phyloP scores from a whole-genome alignment of 352 stramenopile species.

The Peronospora farinosa region DNA sequence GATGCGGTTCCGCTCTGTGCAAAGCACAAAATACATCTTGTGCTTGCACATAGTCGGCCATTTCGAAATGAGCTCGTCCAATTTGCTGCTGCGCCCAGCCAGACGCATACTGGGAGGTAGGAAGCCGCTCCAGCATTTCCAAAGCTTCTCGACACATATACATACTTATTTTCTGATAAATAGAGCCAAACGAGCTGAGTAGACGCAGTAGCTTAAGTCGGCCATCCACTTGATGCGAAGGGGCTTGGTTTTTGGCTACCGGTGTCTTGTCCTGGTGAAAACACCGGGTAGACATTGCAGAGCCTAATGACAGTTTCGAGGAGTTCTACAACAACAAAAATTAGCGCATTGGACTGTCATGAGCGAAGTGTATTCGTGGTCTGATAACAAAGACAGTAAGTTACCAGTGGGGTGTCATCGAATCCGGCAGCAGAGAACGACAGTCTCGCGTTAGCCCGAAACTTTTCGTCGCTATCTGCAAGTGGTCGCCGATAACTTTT shows the following conservation, averaged over 20 bases:
- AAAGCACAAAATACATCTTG: conserved; percentile 87
- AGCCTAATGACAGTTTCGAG: conserved; percentile 17
- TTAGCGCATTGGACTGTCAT: conserved; percentile 6
- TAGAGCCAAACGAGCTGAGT: conserved; percentile 62
- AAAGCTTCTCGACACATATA: conserved; percentile 87
- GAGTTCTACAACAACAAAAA: conserved; percentile 16
- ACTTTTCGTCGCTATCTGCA: conserved; percentile 51
- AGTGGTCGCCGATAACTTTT: conserved; percentile 49
- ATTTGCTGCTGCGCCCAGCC: conserved; percentile 93
- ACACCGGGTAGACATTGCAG: conserved; percentile 13
- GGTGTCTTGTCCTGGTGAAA: conserved; percentile 23
- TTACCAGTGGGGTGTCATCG: conserved; percentile 53
- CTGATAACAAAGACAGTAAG: conserved; percentile 2
- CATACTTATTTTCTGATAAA: conserved; percentile 61
- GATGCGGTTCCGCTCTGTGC: conserved; percentile 86
- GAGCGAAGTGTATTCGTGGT: neutral
- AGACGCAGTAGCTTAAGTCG: conserved; percentile 45
- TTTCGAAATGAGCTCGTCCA: conserved; percentile 92
- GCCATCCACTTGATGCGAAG: conserved; percentile 10
- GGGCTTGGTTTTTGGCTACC: conserved; percentile 4
- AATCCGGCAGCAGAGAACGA: conserved; percentile 53
- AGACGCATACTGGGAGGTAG: conserved; percentile 80
- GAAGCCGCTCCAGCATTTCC: conserved; percentile 81
- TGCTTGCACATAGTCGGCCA: conserved; percentile 91
- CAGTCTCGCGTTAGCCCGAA: conserved; percentile 40